A percentile compares a stretch with the other conserved stretches of the same genome.
Conservation (phyloP, 768 basidiomycete species). For the Punctularia strigosozonata region DNA sequence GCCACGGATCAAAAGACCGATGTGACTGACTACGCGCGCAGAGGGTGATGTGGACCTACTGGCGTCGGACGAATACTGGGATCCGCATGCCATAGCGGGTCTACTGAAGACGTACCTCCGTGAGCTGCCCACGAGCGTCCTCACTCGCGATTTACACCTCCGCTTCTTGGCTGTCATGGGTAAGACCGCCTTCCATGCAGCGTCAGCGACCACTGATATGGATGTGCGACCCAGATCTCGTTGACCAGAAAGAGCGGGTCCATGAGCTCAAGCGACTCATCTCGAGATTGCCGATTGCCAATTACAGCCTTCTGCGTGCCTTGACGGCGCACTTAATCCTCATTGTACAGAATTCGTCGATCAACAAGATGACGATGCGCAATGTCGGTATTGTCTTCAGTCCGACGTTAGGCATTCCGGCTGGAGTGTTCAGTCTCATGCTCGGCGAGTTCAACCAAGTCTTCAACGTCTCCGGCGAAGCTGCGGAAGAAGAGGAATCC, state of each 20-base stretch:
- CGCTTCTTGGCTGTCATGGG: slow-evolving; percentile 89
- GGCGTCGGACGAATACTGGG: slow-evolving; percentile 85
- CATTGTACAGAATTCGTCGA: slow-evolving; percentile 78
- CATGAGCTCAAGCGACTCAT: slow-evolving; percentile 80
- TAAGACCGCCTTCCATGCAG: slow-evolving; percentile 27
- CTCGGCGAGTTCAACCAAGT: slow-evolving; percentile 88
- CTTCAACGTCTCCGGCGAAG: slow-evolving; percentile 62
- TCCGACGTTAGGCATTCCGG: slow-evolving; percentile 95
- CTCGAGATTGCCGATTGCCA: slow-evolving; percentile 76
- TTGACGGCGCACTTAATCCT: slow-evolving; percentile 91
- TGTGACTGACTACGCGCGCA: slow-evolving; percentile 18
- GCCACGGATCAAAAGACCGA: not conserved
- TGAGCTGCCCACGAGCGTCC: slow-evolving; percentile 84
- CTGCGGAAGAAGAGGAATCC: slow-evolving; percentile 20
- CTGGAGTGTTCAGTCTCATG: slow-evolving; percentile 92
- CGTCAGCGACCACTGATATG: too few species aligned
- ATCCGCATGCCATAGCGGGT: slow-evolving; percentile 95
- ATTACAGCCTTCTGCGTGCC: slow-evolving; percentile 90
- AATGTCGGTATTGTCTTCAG: slow-evolving; percentile 99
- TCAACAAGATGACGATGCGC: slow-evolving; percentile 98
- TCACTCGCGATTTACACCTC: slow-evolving; percentile 87
- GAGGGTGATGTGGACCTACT: slow-evolving; percentile 96
- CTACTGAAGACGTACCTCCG: slow-evolving; percentile 88
- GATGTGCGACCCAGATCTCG: slow-evolving; percentile 51
- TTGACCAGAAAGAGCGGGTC: slow-evolving; percentile 81